Conservation (phyloP, 192 early-diverging fungal species). For the Chytriomyces confervae region DNA sequence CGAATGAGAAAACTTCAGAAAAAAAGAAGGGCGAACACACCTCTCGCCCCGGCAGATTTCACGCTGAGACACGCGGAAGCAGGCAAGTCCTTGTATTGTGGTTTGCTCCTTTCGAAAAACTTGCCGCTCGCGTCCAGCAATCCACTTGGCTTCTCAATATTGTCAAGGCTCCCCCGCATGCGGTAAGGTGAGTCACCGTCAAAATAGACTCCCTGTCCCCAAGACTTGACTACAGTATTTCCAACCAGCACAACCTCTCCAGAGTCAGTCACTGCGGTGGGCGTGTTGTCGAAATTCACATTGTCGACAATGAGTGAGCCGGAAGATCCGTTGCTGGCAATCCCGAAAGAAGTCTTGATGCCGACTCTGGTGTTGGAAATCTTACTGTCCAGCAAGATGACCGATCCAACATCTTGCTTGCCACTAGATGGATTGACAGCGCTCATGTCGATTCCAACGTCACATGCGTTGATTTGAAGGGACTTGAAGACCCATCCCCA, state of each 20-base stretch:
- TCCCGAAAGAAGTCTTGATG: constrained; percentile 17
- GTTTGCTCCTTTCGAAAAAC: too few species aligned
- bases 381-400: constrained; percentile 44
- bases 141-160: neutral
- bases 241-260: constrained; percentile 29
- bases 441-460: constrained; percentile 46
- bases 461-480: constrained; percentile 42
- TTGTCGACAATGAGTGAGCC: constrained; percentile 44
- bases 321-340: neutral
- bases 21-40: neutral
- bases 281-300: constrained; percentile 41
- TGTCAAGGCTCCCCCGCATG: neutral
- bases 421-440: neutral
- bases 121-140: neutral
- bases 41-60: neutral
- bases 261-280: constrained; percentile 25
- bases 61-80: neutral
- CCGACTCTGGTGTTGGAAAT: constrained; percentile 40
- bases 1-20: too few species aligned
- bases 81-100: too few species aligned
- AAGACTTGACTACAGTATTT: neutral
- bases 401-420: constrained; percentile 34
- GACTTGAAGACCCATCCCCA: constrained; percentile 53
- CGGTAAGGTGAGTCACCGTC: neutral
- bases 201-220: constrained; percentile 4